These are phyloP conservation scores for Neurospora tetrasperma DNA, from an alignment of 495 filamentous ascomycete genomes.

Conservation along the genomic window DNA sequence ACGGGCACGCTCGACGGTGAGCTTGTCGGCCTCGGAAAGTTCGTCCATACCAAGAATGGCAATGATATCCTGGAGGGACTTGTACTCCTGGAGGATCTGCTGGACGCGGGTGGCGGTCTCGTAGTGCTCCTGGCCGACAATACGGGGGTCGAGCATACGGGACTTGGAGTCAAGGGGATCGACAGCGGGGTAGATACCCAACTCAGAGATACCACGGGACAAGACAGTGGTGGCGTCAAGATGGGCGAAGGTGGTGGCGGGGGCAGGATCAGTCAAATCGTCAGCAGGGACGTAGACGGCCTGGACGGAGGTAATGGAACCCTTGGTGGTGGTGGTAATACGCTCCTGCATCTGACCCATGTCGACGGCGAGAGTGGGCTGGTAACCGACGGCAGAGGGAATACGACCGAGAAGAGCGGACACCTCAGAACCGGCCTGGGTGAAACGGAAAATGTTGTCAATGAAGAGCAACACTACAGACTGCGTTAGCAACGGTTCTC, in stretches of 20 bases:
- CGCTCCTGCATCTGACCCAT: constrained; percentile 99
- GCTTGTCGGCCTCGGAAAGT: constrained; percentile 95
- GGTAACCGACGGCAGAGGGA: constrained; percentile 99
- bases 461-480: constrained; percentile 85
- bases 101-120: constrained; percentile 86
- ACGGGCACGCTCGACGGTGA: constrained; percentile 99
- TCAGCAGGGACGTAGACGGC: constrained; percentile 99
- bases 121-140: constrained; percentile 98
- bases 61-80: constrained; percentile 99
- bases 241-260: constrained; percentile 99
- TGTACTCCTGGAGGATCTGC: constrained; percentile 99
- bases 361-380: constrained; percentile 98
- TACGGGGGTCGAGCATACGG: constrained; percentile 97
- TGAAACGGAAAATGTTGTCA: constrained; percentile 99
- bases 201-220: constrained; percentile 99
- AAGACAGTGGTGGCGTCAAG: constrained; percentile 99
- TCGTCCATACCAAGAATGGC: constrained; percentile 99
- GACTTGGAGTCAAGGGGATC: constrained; percentile 99
- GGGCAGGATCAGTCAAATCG: constrained; percentile 99
- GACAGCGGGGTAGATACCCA: constrained; percentile 99
- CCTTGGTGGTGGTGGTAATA: constrained; percentile 99
- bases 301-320: constrained; percentile 99
- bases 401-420: constrained; percentile 99
- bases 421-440: constrained; percentile 99
- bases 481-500: constrained; percentile 3